A percentile compares a stretch with the other conserved stretches of the same genome.
Conservation (phyloP, 2,329 filamentous ascomycete genomes). For the Aspergillus tanneri region DNA sequence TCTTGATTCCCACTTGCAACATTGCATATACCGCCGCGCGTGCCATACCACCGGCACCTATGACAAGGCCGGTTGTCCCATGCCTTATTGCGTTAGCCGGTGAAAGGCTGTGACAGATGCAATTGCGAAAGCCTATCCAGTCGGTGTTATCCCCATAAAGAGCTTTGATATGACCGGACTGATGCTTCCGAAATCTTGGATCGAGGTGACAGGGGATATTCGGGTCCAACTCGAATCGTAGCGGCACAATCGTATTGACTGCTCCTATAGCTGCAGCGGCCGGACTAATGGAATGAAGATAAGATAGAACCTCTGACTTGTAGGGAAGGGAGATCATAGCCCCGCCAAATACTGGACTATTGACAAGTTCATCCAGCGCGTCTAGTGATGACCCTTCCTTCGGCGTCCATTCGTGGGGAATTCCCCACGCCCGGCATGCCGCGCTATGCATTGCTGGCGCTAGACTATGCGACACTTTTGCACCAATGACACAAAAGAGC, state of each 20-base stretch:
- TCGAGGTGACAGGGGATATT: too few relatives aligned
- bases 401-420: slow-evolving; percentile 23
- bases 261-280: slow-evolving; percentile 29
- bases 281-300: slow-evolving; percentile 20
- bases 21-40: slow-evolving; percentile 30
- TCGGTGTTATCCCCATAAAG: slow-evolving; percentile 31
- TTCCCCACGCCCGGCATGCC: slow-evolving; percentile 22
- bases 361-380: slow-evolving; percentile 14
- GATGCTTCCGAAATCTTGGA: not conserved
- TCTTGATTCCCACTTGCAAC: slow-evolving; percentile 22
- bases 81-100: slow-evolving; percentile 25
- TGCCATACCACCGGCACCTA: slow-evolving; percentile 30
- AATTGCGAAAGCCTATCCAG: slow-evolving; percentile 29
- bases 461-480: slow-evolving; percentile 22
- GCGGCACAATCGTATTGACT: slow-evolving; percentile 28
- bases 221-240: too few relatives aligned
- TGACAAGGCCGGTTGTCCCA: slow-evolving; percentile 23
- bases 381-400: slow-evolving; percentile 7
- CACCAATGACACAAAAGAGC: slow-evolving; percentile 25
- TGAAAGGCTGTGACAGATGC: slow-evolving; percentile 26
- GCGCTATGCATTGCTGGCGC: slow-evolving; percentile 30
- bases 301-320: slow-evolving; percentile 24
- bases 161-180: slow-evolving; percentile 8
- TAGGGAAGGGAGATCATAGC: slow-evolving; percentile 26
- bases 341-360: slow-evolving; percentile 16